These are phyloP conservation scores for Dispira parvispora DNA, from an alignment of 192 early-diverging fungal species.

Conservation along the genomic window DNA sequence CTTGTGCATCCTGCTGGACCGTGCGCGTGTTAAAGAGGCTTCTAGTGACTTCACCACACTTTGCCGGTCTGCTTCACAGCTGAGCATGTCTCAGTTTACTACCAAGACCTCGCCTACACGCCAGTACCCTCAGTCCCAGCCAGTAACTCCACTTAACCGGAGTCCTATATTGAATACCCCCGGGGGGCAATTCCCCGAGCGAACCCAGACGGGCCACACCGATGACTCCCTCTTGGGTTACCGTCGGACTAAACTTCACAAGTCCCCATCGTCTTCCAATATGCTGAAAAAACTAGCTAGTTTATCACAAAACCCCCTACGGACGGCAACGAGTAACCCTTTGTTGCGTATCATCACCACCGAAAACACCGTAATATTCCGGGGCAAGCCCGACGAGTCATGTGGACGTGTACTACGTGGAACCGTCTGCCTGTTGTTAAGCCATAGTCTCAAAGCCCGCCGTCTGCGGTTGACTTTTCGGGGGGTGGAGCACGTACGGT, in stretches of 20 bases:
- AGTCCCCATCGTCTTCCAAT: neutral
- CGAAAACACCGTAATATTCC: constrained; percentile 7
- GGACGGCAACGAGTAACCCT: neutral
- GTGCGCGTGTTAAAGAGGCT: neutral
- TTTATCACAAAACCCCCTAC: neutral
- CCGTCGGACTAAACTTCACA: neutral
- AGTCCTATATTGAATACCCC: constrained; percentile 1
- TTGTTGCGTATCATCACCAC: constrained; percentile 11
- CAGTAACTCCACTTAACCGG: neutral
- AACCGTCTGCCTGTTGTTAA: constrained; percentile 5
- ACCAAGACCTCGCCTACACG: neutral
- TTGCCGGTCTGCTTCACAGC: constrained; percentile 5
- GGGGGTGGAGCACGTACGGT: neutral
- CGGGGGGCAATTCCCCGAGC: neutral
- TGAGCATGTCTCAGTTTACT: neutral
- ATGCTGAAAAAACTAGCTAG: neutral
- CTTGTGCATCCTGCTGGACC: constrained; percentile 6
- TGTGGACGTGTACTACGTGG: constrained; percentile 7
- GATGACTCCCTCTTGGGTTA: neutral
- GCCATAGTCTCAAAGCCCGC: neutral
- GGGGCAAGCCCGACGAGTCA: neutral
- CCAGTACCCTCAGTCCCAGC: neutral
- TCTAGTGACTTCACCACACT: neutral
- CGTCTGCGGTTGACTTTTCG: neutral
- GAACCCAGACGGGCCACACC: neutral